Conservation (phyloP, 768 basidiomycete species). For the Phylloporus sp. region DNA sequence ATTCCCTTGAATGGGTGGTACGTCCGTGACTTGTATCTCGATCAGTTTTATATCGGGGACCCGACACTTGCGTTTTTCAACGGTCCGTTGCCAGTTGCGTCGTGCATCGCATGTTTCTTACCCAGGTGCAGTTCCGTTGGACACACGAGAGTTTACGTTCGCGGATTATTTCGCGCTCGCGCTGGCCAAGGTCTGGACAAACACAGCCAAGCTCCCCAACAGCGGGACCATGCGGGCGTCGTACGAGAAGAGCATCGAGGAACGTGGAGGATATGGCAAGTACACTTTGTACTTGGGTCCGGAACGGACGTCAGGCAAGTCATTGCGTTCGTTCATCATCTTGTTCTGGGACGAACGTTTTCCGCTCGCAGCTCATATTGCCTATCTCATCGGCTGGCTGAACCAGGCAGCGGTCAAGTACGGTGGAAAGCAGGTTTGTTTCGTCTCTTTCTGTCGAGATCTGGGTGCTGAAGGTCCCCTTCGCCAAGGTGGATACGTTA, state of each 20-base stretch:
- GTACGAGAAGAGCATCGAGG: background rate
- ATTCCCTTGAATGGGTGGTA: slow-evolving; percentile 6
- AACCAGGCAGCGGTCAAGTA: slow-evolving; percentile 9
- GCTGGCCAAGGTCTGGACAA: slow-evolving; percentile 15
- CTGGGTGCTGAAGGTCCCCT: background rate
- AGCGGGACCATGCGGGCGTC: background rate
- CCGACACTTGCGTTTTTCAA: slow-evolving; percentile 11
- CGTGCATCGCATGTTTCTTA: background rate
- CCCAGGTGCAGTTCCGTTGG: background rate
- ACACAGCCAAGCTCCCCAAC: slow-evolving; percentile 9
- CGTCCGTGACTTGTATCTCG: slow-evolving; percentile 12
- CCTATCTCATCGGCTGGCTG: slow-evolving; percentile 8
- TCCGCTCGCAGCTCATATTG: background rate
- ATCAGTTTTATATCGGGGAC: slow-evolving; percentile 9
- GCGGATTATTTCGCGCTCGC: slow-evolving; percentile 4
- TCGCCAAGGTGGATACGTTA: background rate
- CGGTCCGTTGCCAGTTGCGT: background rate
- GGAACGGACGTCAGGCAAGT: background rate
- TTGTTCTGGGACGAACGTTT: background rate
- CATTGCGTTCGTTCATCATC: background rate
- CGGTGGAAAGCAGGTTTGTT: slow-evolving; percentile 18
- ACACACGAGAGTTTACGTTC: background rate
- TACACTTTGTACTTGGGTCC: background rate
- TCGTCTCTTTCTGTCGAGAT: background rate
- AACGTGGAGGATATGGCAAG: slow-evolving; percentile 14